These are phyloP conservation scores for Filosporella fistucella DNA, from an alignment of 495 filamentous ascomycete genomes.

Conservation along the genomic window DNA sequence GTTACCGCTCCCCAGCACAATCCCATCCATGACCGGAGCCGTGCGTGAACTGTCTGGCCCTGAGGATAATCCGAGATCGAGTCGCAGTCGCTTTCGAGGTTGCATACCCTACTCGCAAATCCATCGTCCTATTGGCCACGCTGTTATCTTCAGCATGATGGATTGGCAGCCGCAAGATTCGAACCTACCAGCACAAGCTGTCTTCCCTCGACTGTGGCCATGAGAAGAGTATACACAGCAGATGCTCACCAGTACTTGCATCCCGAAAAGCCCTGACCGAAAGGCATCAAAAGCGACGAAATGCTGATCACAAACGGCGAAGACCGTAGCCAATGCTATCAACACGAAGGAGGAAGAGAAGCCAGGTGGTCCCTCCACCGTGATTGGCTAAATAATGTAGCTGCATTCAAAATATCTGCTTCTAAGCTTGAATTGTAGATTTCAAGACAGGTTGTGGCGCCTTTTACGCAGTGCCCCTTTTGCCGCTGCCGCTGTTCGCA, in stretches of 20 bases:
- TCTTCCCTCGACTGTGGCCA: neutral
- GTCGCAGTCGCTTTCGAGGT: conserved; percentile 2
- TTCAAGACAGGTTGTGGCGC: too few relatives aligned
- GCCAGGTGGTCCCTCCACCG: too few relatives aligned
- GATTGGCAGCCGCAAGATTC: conserved; percentile 3
- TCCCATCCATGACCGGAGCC: conserved; percentile 4
- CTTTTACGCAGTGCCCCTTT: too few relatives aligned
- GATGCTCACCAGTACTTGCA: neutral
- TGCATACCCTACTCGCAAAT: conserved; percentile 1
- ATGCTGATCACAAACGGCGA: too few relatives aligned
- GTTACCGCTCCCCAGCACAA: conserved; percentile 6
- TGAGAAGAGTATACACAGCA: conserved; percentile 1
- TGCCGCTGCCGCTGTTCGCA: too few relatives aligned
- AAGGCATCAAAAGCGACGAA: too few relatives aligned
- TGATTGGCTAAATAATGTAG: too few relatives aligned
- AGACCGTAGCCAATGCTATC: too few relatives aligned
- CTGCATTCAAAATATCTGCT: too few relatives aligned
- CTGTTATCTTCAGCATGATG: conserved; percentile 1
- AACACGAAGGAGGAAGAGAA: too few relatives aligned
- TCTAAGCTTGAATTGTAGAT: too few relatives aligned
- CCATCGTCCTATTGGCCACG: conserved; percentile 1
- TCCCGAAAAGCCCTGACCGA: too few relatives aligned
- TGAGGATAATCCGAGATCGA: conserved; percentile 9
- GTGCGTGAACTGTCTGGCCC: conserved; percentile 4
- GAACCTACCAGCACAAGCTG: conserved; percentile 4